phyloP scores from a whole-genome alignment of 2,329 filamentous ascomycete genomes.

The Ambrosiella cleistominuta region DNA sequence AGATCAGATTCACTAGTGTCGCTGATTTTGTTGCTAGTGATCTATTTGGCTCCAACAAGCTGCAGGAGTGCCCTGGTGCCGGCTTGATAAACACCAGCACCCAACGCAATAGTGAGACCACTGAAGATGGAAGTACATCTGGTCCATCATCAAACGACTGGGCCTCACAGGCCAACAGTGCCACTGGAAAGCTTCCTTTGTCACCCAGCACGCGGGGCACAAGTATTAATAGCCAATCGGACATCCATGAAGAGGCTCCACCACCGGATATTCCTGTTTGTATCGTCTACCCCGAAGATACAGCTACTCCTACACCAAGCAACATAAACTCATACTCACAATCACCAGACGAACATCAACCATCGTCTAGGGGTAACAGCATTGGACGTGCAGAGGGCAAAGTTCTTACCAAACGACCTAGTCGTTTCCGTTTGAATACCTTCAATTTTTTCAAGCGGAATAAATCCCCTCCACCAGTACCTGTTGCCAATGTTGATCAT shows the following conservation, averaged over 20 bases:
- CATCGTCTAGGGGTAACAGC: conserved; percentile 18
- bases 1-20: conserved; percentile 25
- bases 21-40: conserved; percentile 33
- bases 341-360: conserved; percentile 9
- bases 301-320: conserved; percentile 1
- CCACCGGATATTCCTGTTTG: conserved; percentile 7
- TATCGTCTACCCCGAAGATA: conserved; percentile 10
- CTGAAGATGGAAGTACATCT: conserved; percentile 38
- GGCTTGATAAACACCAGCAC: conserved; percentile 21
- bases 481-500: conserved; percentile 5
- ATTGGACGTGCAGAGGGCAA: conserved; percentile 31
- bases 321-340: conserved; percentile 9
- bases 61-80: not conserved
- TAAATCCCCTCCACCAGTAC: conserved; percentile 19
- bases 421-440: conserved; percentile 45
- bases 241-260: conserved; percentile 31
- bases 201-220: conserved; percentile 49
- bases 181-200: conserved; percentile 44
- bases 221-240: conserved; percentile 45
- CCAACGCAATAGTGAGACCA: conserved; percentile 43
- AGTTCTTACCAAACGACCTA: conserved; percentile 42
- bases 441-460: conserved; percentile 38
- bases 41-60: conserved; percentile 24
- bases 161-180: conserved; percentile 45
- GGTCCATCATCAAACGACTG: conserved; percentile 38